Conservation (phyloP, 164 flowering plant species). For the Echeveria elegans region DNA sequence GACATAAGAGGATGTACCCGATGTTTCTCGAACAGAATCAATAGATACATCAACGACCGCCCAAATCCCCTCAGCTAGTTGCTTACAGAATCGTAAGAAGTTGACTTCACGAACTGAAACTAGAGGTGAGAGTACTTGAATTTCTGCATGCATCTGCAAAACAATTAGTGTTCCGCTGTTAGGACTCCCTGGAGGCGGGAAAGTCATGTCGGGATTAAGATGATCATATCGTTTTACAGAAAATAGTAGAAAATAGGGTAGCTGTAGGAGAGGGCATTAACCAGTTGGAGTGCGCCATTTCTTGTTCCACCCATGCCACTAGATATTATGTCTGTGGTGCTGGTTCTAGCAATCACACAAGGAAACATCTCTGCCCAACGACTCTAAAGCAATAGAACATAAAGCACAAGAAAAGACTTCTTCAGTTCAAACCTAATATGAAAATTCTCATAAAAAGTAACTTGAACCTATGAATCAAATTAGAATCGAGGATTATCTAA, state of each 20-base stretch:
- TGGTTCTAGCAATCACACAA: constrained; percentile 59
- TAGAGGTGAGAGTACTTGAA: constrained; percentile 7
- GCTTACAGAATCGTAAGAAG: constrained; percentile 4
- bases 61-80: not conserved
- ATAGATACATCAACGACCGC: constrained; percentile 8
- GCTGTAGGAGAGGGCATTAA: constrained; percentile 12
- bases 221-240: not conserved
- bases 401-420: not conserved
- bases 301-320: constrained; percentile 78
- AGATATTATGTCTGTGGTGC: constrained; percentile 68
- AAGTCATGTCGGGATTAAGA: not conserved
- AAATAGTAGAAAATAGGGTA: not conserved
- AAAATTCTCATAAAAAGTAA: not conserved
- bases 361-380: constrained; percentile 96
- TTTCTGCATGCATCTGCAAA: constrained; percentile 7
- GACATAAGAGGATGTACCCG: not conserved
- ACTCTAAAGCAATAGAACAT: constrained; percentile 27
- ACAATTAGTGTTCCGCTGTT: not conserved
- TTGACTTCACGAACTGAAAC: constrained; percentile 7
- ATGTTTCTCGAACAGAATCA: not conserved
- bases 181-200: not conserved
- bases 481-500: no score
- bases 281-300: constrained; percentile 89
- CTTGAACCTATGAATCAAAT: not conserved
- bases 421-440: not conserved